A percentile compares a stretch with the other conserved stretches of the same genome.
Evolutionary conservation across 176 grass and related monocot genomes (phyloP).

Genomic region (Carex pumila): DNA sequence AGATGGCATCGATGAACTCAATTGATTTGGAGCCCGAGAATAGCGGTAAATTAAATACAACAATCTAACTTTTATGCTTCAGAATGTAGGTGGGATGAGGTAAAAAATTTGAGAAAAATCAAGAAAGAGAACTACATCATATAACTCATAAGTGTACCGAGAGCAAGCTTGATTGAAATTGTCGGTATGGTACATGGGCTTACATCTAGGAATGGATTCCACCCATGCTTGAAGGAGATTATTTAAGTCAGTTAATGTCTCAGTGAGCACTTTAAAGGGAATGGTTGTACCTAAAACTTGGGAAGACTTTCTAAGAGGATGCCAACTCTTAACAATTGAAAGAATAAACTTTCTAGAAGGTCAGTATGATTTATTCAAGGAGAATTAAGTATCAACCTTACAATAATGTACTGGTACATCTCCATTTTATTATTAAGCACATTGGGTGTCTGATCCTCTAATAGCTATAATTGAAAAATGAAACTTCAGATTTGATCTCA

Average conservation of each 20-base stretch:
- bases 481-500: too few relatives aligned
- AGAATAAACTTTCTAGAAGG: neutral
- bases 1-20: slow-evolving; percentile 54
- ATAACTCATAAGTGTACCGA: slow-evolving; percentile 41
- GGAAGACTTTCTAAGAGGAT: slow-evolving; percentile 28
- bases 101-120: slow-evolving; percentile 36
- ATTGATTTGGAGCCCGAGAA: slow-evolving; percentile 73
- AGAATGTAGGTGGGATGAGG: slow-evolving; percentile 57
- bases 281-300: slow-evolving; percentile 20
- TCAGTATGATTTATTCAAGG: neutral
- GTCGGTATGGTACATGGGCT: slow-evolving; percentile 65
- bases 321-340: too few relatives aligned
- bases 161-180: slow-evolving; percentile 79
- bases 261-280: slow-evolving; percentile 34
- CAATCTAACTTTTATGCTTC: slow-evolving; percentile 69
- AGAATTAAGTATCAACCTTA: neutral
- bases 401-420: neutral
- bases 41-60: slow-evolving; percentile 53
- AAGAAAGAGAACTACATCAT: slow-evolving; percentile 43
- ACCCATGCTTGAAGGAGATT: slow-evolving; percentile 61
- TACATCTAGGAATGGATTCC: slow-evolving; percentile 70
- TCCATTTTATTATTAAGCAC: too few relatives aligned
- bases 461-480: too few relatives aligned
- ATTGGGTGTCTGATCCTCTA: too few relatives aligned
- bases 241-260: slow-evolving; percentile 43